phyloP scores from a whole-genome alignment of 1,284 basidiomycete species.

The Lignosus rhinocerotis region DNA sequence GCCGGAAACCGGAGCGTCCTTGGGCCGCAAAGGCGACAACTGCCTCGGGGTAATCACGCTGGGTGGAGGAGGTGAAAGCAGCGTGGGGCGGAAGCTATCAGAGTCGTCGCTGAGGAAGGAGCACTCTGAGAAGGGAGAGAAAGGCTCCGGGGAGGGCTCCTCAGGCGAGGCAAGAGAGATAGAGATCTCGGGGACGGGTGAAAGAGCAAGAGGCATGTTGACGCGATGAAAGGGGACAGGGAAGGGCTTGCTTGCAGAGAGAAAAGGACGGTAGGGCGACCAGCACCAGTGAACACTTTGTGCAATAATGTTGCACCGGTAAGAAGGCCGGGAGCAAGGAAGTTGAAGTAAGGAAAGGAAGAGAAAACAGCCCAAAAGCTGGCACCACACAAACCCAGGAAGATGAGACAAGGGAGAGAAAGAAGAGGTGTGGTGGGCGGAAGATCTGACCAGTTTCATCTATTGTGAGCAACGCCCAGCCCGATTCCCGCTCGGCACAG shows the following conservation, averaged over 20 bases:
- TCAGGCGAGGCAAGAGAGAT: constrained; percentile 65
- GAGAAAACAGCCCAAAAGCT: constrained; percentile 26
- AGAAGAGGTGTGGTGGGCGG: constrained; percentile 17
- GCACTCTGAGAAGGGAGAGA: constrained; percentile 63
- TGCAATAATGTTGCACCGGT: constrained; percentile 27
- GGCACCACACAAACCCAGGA: constrained; percentile 26
- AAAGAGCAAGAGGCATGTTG: constrained; percentile 46
- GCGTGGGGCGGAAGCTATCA: constrained; percentile 54
- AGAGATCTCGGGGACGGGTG: constrained; percentile 61
- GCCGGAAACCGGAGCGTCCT: constrained; percentile 36
- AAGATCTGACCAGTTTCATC: constrained; percentile 10
- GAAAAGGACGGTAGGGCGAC: constrained; percentile 38
- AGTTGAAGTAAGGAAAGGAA: constrained; percentile 20
- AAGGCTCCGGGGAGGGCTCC: constrained; percentile 51
- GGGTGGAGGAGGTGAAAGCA: constrained; percentile 58
- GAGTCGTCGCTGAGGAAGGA: constrained; percentile 35
- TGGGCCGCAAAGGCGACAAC: constrained; percentile 53
- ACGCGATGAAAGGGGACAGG: constrained; percentile 20
- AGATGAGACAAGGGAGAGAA: constrained; percentile 29
- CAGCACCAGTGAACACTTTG: constrained; percentile 43
- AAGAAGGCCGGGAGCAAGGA: constrained; percentile 27
- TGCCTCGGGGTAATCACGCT: constrained; percentile 43
- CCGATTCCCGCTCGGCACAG: constrained; percentile 1
- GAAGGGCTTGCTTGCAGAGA: constrained; percentile 17
- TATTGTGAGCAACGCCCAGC: constrained; percentile 2